Conservation (phyloP, 306 rosid species). For the Canavalia ensiformis region DNA sequence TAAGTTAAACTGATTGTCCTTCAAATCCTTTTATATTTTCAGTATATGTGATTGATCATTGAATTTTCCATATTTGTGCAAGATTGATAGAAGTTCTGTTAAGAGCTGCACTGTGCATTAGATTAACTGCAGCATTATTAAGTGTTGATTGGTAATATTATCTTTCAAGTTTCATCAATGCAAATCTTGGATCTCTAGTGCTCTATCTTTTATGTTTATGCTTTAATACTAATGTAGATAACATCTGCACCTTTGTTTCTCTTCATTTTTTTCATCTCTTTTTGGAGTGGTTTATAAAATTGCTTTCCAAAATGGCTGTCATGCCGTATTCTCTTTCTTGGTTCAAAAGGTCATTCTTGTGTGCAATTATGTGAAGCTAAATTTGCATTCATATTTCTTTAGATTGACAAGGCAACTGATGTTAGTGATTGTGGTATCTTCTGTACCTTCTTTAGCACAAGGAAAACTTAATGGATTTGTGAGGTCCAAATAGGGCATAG, state of each 20-base stretch:
- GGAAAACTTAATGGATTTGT: conserved; percentile 12
- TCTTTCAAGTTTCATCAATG: not conserved
- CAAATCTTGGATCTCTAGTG: conserved; percentile 20
- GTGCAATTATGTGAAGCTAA: not conserved
- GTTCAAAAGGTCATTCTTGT: conserved; percentile 23
- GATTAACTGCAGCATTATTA: not conserved
- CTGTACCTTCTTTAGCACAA: conserved; percentile 15
- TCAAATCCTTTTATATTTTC: conserved; percentile 28
- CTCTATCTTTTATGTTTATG: conserved; percentile 8
- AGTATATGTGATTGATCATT: conserved; percentile 13
- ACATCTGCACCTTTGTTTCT: not conserved
- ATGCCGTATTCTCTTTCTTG: conserved; percentile 25
- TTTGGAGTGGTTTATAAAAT: conserved; percentile 12
- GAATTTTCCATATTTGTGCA: not conserved
- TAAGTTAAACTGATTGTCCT: conserved; percentile 46
- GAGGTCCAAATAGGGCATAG: conserved; percentile 11
- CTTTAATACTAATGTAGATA: not conserved
- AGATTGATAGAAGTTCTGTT: conserved; percentile 3
- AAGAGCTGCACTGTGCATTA: not conserved
- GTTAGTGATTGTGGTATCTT: conserved; percentile 12
- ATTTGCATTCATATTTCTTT: conserved; percentile 6
- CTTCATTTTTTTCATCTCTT: not conserved
- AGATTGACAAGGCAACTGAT: conserved; percentile 28
- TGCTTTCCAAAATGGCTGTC: not conserved
- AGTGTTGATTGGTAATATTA: conserved; percentile 6